phyloP scores from a whole-genome alignment of 768 basidiomycete genomes.

The Naganishia vaughanmartiniae region DNA sequence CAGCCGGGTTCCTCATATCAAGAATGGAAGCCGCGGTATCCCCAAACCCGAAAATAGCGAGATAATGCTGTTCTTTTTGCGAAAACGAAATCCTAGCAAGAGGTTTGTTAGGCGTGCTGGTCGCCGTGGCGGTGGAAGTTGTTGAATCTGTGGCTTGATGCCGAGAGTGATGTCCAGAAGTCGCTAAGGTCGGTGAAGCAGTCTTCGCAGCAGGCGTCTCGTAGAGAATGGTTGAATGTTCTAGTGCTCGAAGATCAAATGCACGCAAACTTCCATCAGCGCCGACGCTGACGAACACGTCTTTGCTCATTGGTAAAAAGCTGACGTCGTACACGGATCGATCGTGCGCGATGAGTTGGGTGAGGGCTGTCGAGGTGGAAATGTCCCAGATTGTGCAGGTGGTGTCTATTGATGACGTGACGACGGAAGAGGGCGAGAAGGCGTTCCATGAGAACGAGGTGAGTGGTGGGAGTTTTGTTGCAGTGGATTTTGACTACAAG shows the following conservation, averaged over 20 bases:
- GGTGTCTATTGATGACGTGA: slow-evolving; percentile 97
- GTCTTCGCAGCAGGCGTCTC: slow-evolving; percentile 57
- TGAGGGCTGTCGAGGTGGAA: slow-evolving; percentile 85
- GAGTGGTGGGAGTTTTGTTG: slow-evolving; percentile 77
- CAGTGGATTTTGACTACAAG: slow-evolving; percentile 78
- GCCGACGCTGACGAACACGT: slow-evolving; percentile 97
- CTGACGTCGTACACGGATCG: slow-evolving; percentile 81
- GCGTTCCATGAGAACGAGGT: slow-evolving; percentile 99
- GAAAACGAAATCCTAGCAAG: slow-evolving; percentile 50
- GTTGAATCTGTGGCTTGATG: slow-evolving; percentile 8
- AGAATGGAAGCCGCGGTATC: slow-evolving; percentile 83
- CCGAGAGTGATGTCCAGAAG: background rate
- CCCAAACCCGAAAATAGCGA: slow-evolving; percentile 96
- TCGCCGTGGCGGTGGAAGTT: background rate
- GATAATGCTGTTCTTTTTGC: slow-evolving; percentile 69
- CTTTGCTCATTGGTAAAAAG: slow-evolving; percentile 94
- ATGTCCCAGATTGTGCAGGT: slow-evolving; percentile 99
- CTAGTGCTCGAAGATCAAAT: slow-evolving; percentile 91
- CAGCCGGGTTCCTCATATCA: slow-evolving; percentile 94
- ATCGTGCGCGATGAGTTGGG: slow-evolving; percentile 96
- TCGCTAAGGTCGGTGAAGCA: background rate
- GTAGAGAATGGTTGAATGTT: slow-evolving; percentile 97
- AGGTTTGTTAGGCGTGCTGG: slow-evolving; percentile 36
- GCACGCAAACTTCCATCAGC: slow-evolving; percentile 95
- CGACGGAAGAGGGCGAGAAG: slow-evolving; percentile 81